Conservation (phyloP, 768 basidiomycete genomes). For the Podaxis carcinomalis region DNA sequence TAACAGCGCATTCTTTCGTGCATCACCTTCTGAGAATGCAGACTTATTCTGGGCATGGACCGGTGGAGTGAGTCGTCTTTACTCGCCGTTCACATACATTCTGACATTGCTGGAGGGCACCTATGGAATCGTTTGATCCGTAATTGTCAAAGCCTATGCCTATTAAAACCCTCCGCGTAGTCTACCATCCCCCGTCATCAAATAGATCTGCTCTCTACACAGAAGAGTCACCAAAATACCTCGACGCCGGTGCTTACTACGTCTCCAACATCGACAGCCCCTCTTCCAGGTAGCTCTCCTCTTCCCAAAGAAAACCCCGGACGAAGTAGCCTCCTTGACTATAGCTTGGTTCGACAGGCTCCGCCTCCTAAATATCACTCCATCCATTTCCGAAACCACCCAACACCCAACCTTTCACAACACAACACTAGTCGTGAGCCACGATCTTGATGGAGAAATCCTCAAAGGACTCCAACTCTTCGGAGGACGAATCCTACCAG, state of each 20-base stretch:
- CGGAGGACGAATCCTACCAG: constrained; percentile 13
- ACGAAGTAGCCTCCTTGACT: background rate
- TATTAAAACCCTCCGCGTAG: constrained; percentile 9
- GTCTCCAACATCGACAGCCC: constrained; percentile 10
- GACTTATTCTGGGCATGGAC: constrained; percentile 43
- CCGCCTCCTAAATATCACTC: background rate
- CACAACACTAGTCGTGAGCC: constrained; percentile 2
- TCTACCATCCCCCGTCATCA: constrained; percentile 2
- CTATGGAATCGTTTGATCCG: constrained; percentile 12
- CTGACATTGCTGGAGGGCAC: background rate
- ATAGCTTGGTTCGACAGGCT: background rate
- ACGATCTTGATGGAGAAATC: constrained; percentile 13
- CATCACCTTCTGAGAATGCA: constrained; percentile 30
- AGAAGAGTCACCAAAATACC: constrained; percentile 11
- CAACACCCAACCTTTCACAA: constrained; percentile 13
- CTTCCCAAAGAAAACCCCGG: constrained; percentile 11
- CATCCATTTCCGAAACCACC: background rate
- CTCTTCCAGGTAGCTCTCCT: constrained; percentile 14
- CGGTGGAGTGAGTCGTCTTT: constrained; percentile 29
- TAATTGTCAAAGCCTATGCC: constrained; percentile 16
- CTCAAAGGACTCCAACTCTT: constrained; percentile 10
- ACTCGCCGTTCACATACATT: background rate
- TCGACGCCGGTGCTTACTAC: constrained; percentile 12
- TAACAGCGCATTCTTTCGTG: constrained; percentile 19
- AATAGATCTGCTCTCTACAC: constrained; percentile 7